These are phyloP conservation scores for Fistulifera pelliculosa DNA, from an alignment of 108 stramenopile species.

Conservation along the genomic window DNA sequence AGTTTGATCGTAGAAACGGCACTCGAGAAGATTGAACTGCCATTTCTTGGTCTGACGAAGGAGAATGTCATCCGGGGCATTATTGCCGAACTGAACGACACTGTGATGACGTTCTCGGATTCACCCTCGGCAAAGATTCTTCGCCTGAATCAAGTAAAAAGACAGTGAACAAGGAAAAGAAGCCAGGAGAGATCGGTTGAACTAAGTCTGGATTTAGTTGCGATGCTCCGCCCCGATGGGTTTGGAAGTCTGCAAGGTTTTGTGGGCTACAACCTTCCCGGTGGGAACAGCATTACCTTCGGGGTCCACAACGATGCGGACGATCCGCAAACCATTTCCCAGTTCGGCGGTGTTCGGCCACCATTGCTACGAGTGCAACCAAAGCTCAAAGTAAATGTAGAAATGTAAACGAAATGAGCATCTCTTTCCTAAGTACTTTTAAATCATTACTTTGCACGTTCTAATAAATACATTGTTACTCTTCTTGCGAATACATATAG, in stretches of 20 bases:
- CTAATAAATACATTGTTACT: too few relatives aligned
- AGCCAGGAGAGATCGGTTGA: constrained; percentile 57
- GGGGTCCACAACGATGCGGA: constrained; percentile 88
- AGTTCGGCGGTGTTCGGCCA: constrained; percentile 80
- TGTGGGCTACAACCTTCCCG: constrained; percentile 64
- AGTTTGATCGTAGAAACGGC: constrained; percentile 47
- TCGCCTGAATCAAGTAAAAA: constrained; percentile 45
- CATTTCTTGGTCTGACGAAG: constrained; percentile 59
- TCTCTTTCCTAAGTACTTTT: too few relatives aligned
- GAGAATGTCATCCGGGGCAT: constrained; percentile 55
- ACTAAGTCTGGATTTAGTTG: constrained; percentile 66
- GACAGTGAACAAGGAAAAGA: constrained; percentile 52
- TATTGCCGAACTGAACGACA: constrained; percentile 53
- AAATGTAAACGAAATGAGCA: constrained; percentile 37
- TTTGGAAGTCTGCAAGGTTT: constrained; percentile 85
- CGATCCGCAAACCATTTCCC: constrained; percentile 71
- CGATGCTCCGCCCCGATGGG: constrained; percentile 83
- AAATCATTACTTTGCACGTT: too few relatives aligned
- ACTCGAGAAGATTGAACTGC: constrained; percentile 51
- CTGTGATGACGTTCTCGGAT: constrained; percentile 53
- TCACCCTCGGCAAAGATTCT: constrained; percentile 70
- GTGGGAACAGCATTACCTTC: constrained; percentile 71
- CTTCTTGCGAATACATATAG: too few relatives aligned
- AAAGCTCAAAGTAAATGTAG: constrained; percentile 78
- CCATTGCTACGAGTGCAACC: constrained; percentile 82